Conservation (phyloP, 176 grass and related monocot genomes). For the Cymbopogon citratus region DNA sequence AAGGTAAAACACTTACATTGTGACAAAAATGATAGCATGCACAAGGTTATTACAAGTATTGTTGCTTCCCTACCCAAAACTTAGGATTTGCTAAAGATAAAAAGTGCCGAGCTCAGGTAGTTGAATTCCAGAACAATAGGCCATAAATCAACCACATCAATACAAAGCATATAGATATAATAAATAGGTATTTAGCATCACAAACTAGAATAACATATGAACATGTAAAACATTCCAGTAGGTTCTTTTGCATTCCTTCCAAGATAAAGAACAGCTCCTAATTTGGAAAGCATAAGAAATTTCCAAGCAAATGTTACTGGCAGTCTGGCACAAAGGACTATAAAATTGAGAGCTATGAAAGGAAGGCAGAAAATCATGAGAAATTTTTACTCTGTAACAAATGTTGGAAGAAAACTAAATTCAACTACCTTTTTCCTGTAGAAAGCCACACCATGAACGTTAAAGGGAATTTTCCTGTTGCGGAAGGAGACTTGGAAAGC, state of each 20-base stretch:
- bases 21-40: background rate
- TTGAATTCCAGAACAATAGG: background rate
- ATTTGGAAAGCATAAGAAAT: conserved; percentile 17
- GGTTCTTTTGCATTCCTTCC: background rate
- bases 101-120: background rate
- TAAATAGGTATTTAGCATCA: background rate
- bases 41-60: background rate
- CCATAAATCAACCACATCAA: background rate
- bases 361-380: conserved; percentile 1
- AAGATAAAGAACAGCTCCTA: background rate
- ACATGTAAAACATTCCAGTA: background rate
- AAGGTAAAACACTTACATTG: conserved; percentile 18
- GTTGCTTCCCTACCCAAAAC: background rate
- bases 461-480: conserved; percentile 98
- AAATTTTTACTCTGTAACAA: conserved; percentile 4
- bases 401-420: conserved; percentile 16
- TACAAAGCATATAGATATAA: background rate
- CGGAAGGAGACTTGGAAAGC: conserved; percentile 81
- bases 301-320: conserved; percentile 1
- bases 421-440: conserved; percentile 86
- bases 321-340: background rate
- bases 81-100: background rate
- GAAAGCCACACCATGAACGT: conserved; percentile 89
- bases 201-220: conserved; percentile 5
- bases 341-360: conserved; percentile 3